A percentile compares a stretch with the other conserved stretches of the same genome.
Evolutionary conservation across 1,284 basidiomycete species (phyloP).

Genomic region (Tilletia setariae): DNA sequence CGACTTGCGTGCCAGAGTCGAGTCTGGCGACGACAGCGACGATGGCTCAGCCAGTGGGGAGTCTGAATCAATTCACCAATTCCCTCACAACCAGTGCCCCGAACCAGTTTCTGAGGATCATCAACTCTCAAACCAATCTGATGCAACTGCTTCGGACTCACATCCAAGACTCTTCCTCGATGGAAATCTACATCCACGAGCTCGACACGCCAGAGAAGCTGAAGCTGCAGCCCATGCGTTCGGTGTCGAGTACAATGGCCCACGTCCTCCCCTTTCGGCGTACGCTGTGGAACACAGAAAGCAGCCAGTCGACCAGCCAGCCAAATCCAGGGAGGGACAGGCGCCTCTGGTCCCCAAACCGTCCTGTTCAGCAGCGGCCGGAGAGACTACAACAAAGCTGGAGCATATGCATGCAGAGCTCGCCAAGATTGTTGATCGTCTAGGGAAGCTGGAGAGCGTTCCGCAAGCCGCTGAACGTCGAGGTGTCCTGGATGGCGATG

Average conservation of each 20-base stretch:
- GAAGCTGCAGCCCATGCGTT: neutral
- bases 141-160: neutral
- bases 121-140: no score
- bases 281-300: neutral
- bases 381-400: neutral
- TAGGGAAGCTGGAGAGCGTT: neutral
- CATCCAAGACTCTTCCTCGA: neutral
- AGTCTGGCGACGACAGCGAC: constrained; percentile 3
- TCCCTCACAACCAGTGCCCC: no score
- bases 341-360: neutral
- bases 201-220: neutral
- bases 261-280: neutral
- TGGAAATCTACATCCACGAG: neutral
- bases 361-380: no score
- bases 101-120: no score
- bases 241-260: neutral
- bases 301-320: neutral
- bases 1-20: neutral
- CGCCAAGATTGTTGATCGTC: constrained; percentile 5
- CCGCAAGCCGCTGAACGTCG: neutral
- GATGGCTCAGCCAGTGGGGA: neutral
- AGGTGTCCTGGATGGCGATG: neutral
- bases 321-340: neutral
- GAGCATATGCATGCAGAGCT: constrained; percentile 6
- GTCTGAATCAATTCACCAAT: neutral